A percentile compares a stretch with the other conserved stretches of the same genome.
Evolutionary conservation across 805 yeast species (phyloP).

Genomic region (Saccharomycopsis microspora): DNA sequence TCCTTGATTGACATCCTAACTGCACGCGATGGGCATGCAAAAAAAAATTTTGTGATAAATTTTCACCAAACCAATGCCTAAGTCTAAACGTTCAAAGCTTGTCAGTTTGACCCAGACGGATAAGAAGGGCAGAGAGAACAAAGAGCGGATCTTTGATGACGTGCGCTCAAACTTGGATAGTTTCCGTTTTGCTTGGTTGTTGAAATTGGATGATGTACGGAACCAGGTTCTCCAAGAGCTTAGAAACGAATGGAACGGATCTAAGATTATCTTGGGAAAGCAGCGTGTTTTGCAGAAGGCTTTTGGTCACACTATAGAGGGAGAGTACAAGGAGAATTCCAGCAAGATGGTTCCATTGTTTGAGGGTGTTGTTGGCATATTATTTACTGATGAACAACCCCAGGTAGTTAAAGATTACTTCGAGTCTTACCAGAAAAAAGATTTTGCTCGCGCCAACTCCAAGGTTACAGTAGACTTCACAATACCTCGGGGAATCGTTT

Average conservation of each 20-base stretch:
- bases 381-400: slow-evolving; percentile 82
- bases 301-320: slow-evolving; percentile 75
- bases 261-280: slow-evolving; percentile 82
- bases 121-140: slow-evolving; percentile 89
- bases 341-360: slow-evolving; percentile 53
- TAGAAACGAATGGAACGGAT: slow-evolving; percentile 86
- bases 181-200: slow-evolving; percentile 72
- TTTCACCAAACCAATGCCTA: slow-evolving; percentile 54
- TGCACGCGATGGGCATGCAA: not conserved
- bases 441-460: slow-evolving; percentile 84
- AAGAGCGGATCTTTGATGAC: slow-evolving; percentile 84
- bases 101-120: slow-evolving; percentile 94
- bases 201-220: slow-evolving; percentile 83
- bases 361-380: slow-evolving; percentile 74
- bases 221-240: slow-evolving; percentile 92
- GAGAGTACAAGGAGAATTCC: slow-evolving; percentile 81
- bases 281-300: slow-evolving; percentile 91
- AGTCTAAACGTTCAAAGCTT: slow-evolving; percentile 92
- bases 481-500: slow-evolving; percentile 83
- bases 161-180: slow-evolving; percentile 73
- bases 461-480: slow-evolving; percentile 73
- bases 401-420: slow-evolving; percentile 88
- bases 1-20: not conserved
- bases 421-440: slow-evolving; percentile 62
- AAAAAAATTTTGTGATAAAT: not conserved